Percentiles rank a stretch among this genome's conserved stretches.
phyloP scores from a whole-genome alignment of 257 asterid genomes.

The Scutellaria barbata region DNA sequence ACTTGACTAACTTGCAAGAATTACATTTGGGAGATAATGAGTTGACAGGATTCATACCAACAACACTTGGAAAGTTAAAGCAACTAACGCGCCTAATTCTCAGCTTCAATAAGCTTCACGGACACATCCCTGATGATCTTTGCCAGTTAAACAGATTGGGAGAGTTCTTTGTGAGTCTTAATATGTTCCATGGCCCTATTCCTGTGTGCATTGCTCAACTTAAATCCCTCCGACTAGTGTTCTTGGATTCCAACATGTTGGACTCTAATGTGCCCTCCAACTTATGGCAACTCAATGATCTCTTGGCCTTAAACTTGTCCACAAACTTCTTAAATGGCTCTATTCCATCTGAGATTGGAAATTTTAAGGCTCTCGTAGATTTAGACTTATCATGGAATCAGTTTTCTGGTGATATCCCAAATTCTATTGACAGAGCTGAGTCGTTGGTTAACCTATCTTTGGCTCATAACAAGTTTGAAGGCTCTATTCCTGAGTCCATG shows the following conservation, averaged over 20 bases:
- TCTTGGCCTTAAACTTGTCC: not conserved
- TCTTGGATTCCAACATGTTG: slow-evolving; percentile 33
- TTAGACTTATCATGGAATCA: slow-evolving; percentile 8
- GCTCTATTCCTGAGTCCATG: slow-evolving; percentile 50
- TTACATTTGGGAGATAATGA: slow-evolving; percentile 22
- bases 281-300: slow-evolving; percentile 31
- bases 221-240: slow-evolving; percentile 19
- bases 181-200: slow-evolving; percentile 38
- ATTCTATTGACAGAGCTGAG: not conserved
- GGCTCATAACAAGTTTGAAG: slow-evolving; percentile 49
- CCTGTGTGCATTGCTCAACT: slow-evolving; percentile 43
- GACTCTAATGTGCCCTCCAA: slow-evolving; percentile 36
- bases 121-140: slow-evolving; percentile 36
- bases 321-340: not conserved
- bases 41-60: slow-evolving; percentile 40
- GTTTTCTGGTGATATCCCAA: slow-evolving; percentile 5
- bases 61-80: slow-evolving; percentile 24
- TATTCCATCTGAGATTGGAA: not conserved
- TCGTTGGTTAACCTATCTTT: not conserved
- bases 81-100: slow-evolving; percentile 28
- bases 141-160: slow-evolving; percentile 36
- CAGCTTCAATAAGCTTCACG: slow-evolving; percentile 28
- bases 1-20: slow-evolving; percentile 25
- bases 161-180: slow-evolving; percentile 28
- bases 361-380: not conserved